These are phyloP conservation scores for Sphagnum tenellum DNA, from an alignment of 225 moss, liverwort and hornwort genomes.

Conservation along the genomic window DNA sequence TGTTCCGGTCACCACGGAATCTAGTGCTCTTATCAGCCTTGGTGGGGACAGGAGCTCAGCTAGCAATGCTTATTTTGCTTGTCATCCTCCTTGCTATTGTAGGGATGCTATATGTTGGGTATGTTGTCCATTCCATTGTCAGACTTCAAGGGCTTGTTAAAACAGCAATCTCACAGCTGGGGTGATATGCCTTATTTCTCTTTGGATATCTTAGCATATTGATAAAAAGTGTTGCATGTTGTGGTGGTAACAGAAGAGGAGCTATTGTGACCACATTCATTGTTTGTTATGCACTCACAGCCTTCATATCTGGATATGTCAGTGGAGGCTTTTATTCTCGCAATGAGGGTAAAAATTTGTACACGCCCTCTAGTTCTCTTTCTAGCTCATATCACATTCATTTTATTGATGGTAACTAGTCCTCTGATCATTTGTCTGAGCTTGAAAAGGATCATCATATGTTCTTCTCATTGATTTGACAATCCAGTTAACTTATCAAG, in stretches of 20 bases:
- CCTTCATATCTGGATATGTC: conserved; percentile 98
- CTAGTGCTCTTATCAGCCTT: conserved; percentile 86
- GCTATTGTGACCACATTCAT: conserved; percentile 98
- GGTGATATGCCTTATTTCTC: too few species aligned
- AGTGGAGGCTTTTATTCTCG: conserved; percentile 97
- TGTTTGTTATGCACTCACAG: conserved; percentile 85
- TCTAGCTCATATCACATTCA: not conserved
- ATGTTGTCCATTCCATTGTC: conserved; percentile 10
- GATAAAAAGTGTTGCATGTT: too few species aligned
- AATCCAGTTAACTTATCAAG: not conserved
- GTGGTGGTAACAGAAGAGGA: conserved; percentile 55
- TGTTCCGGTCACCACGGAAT: conserved; percentile 84
- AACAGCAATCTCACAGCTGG: too few species aligned
- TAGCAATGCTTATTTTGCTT: conserved; percentile 77
- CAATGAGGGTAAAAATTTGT: conserved; percentile 54
- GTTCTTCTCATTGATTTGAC: too few species aligned
- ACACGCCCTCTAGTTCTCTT: not conserved
- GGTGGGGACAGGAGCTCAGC: conserved; percentile 90
- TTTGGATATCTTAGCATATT: too few species aligned
- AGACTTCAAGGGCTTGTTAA: too few species aligned
- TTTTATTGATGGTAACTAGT: too few species aligned
- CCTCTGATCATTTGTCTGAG: too few species aligned
- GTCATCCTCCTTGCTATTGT: conserved; percentile 91
- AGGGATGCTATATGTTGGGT: conserved; percentile 98
- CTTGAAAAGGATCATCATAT: too few species aligned